These are phyloP conservation scores for Lumnitzera racemosa DNA, from an alignment of 345 rosid genomes.

Conservation along the genomic window DNA sequence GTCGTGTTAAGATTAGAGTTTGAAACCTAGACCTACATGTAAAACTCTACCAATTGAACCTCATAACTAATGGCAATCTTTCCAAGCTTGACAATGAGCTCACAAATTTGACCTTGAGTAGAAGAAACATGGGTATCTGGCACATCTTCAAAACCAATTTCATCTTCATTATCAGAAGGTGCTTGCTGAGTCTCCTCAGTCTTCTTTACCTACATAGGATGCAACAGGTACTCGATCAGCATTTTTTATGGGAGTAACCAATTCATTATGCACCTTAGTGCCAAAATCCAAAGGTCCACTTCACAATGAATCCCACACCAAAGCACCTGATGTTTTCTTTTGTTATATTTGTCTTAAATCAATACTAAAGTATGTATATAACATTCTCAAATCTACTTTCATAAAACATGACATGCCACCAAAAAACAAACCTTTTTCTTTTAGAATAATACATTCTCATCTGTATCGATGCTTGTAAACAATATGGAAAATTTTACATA, in stretches of 20 bases:
- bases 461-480: no score
- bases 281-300: background rate
- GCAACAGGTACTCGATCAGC: background rate
- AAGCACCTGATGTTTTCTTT: no score
- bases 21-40: no score
- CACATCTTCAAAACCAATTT: slow-evolving; percentile 33
- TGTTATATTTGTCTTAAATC: no score
- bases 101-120: slow-evolving; percentile 34
- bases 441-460: no score
- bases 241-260: no score
- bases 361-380: no score
- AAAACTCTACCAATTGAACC: background rate
- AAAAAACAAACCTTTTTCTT: no score
- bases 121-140: slow-evolving; percentile 25
- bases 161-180: slow-evolving; percentile 19
- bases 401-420: no score
- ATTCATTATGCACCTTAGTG: background rate
- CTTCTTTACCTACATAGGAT: slow-evolving; percentile 51
- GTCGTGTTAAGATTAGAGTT: no score
- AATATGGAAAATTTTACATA: background rate
- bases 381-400: no score
- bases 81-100: background rate
- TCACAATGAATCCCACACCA: no score
- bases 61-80: background rate
- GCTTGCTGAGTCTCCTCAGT: slow-evolving; percentile 39